Evolutionary conservation across 306 rosid species (phyloP).

Genomic region (Biancaea sappan): DNA sequence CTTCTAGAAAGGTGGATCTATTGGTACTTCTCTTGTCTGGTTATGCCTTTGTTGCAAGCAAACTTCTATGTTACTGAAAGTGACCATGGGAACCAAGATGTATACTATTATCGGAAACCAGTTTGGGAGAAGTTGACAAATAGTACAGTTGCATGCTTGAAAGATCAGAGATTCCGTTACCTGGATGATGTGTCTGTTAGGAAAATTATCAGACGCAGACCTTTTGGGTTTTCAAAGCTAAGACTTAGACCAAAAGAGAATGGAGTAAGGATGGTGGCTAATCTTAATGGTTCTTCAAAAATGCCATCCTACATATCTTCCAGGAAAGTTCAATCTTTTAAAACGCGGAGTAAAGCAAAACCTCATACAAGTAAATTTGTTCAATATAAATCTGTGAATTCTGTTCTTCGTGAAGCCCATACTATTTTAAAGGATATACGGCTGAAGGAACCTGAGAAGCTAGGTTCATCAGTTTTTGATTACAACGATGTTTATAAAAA

Average conservation of each 20-base stretch:
- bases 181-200: slow-evolving; percentile 62
- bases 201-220: slow-evolving; percentile 62
- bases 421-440: slow-evolving; percentile 64
- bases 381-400: slow-evolving; percentile 65
- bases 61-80: slow-evolving; percentile 89
- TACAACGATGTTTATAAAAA: slow-evolving; percentile 80
- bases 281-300: slow-evolving; percentile 75
- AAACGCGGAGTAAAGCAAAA: slow-evolving; percentile 27
- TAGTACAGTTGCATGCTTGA: slow-evolving; percentile 54
- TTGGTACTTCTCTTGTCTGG: slow-evolving; percentile 75
- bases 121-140: slow-evolving; percentile 74
- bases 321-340: slow-evolving; percentile 35
- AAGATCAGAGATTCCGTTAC: slow-evolving; percentile 48
- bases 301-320: slow-evolving; percentile 39
- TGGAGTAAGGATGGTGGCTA: slow-evolving; percentile 87
- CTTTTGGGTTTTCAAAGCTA: slow-evolving; percentile 91
- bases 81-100: slow-evolving; percentile 67
- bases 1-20: slow-evolving; percentile 82
- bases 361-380: slow-evolving; percentile 32
- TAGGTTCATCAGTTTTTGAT: slow-evolving; percentile 93
- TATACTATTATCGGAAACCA: slow-evolving; percentile 70
- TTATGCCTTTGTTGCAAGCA: slow-evolving; percentile 81
- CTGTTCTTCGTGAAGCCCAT: slow-evolving; percentile 68
- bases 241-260: slow-evolving; percentile 77
- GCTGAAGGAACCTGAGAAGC: slow-evolving; percentile 60